Base-by-base conservation (phyloP, 2,329 filamentous ascomycete species). In the Aspergillus hortae region DNA sequence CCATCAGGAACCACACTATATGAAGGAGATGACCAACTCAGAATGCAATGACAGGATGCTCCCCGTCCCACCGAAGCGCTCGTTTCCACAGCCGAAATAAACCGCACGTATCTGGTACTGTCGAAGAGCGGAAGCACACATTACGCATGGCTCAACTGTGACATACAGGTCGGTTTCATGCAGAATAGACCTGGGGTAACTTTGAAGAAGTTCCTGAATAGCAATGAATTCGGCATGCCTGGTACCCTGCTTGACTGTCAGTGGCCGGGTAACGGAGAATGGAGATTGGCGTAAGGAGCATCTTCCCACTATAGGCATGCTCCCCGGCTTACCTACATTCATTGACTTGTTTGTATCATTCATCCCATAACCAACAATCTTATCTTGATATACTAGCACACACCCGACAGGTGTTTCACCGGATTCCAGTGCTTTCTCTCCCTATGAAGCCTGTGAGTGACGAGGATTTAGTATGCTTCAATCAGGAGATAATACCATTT, bases 321-420 rank as follows among this genome's bases (percentile, higher is more conserved):
- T 23, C 23, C 23, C 23, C 6, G 23, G 4, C 41, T n/a, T 33
- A 67, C 74, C 46, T 69, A 82, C 80, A 68, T 84, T 84, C 66
- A 92, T 84, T 23, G 89, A 94, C 61, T 89, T 81, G 65, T 96
- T 99, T 48, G 94, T 99, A 57, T 95, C 94, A 65, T 99, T 99
- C 89, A 96, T 96, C 56, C 94, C 94, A 57, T 82, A 83, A 40
- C 90, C 92, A 59, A 99, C 91, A 57, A 96, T 81, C 60, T 84
- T 79, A 58, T 85, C 86, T 25, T 89, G 74, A 67, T 91, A 82
- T 19, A 97, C 92, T 48, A 99, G 85, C 30, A 99, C 91, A 71
- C 94, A 99, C 45, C 94, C 95, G 17, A 99, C 94, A 1, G 94
- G 94, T 1, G 95, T 97, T 75, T 99, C 94, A 62, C 95, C 92